Conservation (phyloP, 768 basidiomycete species). For the Lyophyllum atratum region DNA sequence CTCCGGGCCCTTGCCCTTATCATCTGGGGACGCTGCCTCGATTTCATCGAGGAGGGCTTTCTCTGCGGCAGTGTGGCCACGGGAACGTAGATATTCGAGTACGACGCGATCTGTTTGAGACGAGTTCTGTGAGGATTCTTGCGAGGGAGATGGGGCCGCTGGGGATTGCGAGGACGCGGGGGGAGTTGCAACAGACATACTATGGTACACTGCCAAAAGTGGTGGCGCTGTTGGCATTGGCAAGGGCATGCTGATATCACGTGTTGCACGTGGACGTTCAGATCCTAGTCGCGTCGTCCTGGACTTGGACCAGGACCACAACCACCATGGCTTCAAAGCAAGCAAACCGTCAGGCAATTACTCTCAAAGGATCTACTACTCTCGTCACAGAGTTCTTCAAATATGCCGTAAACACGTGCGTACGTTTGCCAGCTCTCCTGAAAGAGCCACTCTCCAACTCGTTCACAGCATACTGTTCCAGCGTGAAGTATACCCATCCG, state of each 20-base stretch:
- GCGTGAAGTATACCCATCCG: constrained; percentile 94
- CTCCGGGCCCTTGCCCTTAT: constrained; percentile 43
- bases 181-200: constrained; percentile 39
- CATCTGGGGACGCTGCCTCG: constrained; percentile 44
- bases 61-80: constrained; percentile 50
- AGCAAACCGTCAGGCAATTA: constrained; percentile 75
- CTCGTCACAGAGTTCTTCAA: constrained; percentile 99
- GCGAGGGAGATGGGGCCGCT: constrained; percentile 45
- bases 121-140: constrained; percentile 34
- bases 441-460: constrained; percentile 12
- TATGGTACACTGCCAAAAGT: neutral
- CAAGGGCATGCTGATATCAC: constrained; percentile 16
- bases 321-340: constrained; percentile 46
- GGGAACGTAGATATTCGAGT: constrained; percentile 49
- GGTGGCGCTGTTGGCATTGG: too few relatives aligned
- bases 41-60: constrained; percentile 48
- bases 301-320: neutral
- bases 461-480: constrained; percentile 86
- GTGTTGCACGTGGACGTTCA: constrained; percentile 33
- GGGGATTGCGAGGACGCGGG: constrained; percentile 54
- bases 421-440: constrained; percentile 11
- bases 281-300: constrained; percentile 11
- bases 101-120: constrained; percentile 44
- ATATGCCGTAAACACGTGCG: constrained; percentile 96
- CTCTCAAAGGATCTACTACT: constrained; percentile 91